Evolutionary conservation across 2,329 filamentous ascomycete species (phyloP), one percentile per base, ranked within the genome.

Genomic region (Scytalidium sp.): DNA sequence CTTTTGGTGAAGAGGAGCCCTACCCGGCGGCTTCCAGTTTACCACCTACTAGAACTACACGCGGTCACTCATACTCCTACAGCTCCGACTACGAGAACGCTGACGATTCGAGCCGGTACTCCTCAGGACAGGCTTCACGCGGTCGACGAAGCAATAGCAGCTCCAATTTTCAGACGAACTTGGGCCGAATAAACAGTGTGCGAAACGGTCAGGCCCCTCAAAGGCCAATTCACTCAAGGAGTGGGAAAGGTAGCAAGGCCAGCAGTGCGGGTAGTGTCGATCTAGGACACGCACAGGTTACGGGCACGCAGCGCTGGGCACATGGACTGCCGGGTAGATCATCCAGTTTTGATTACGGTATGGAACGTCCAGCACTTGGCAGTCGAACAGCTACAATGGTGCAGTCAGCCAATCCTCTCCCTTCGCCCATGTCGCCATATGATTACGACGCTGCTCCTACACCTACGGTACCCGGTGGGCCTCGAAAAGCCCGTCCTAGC

Each of bases 371-470:
- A 22, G 53, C 52, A 8, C 61, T 67, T 48, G 56, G 51, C 64
- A 59, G 50, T 57, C 63, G 55, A 60, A 63, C 56, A 7, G 50
- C 48, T 36, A 41, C 48, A 39, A 48, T 56, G 68, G 68, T 32
- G 61, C 69, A 55, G 46, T 57, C 56, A 40, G 45, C 47, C 23
- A 56, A 58, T 40, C 50, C 50, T 19, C 49, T 47, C 19, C 43
- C 25, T 36, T 36, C 58, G 19, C 19, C 55, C 1, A 57, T 60
- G 23, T 46, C 55, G 32, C 49, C 57, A 19, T 64, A 78, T 59
- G 81, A 87, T 60, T 84, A 86, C 69, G 88, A 94, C 64, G 88
- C 90, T 46, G 92, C 91, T 21, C 92, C 93, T 13, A 93, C 87
- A 32, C 93, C 93, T 4, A 92, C 84, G 22, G 78, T 97, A 29